Conservation (phyloP, 2,329 filamentous ascomycete species). For the Falciphora oryzae region DNA sequence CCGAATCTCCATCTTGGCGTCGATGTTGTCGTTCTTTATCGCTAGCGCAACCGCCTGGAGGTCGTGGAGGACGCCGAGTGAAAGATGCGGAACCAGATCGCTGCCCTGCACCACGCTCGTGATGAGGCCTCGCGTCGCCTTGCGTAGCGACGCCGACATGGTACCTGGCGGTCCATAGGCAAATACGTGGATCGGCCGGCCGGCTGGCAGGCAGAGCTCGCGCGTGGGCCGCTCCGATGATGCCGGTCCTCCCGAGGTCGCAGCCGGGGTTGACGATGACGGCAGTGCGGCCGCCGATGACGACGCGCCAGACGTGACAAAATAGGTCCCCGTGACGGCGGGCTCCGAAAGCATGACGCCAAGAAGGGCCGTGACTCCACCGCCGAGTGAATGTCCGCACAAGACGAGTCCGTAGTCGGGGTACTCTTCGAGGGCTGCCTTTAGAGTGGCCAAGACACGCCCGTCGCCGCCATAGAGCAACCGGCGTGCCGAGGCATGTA, state of each 20-base stretch:
- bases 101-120: slow-evolving; percentile 69
- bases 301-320: slow-evolving; percentile 51
- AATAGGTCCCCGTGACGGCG: slow-evolving; percentile 45
- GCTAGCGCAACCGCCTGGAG: slow-evolving; percentile 66
- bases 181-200: slow-evolving; percentile 71
- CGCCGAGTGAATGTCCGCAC: slow-evolving; percentile 64
- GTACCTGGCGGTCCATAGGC: slow-evolving; percentile 71
- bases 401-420: slow-evolving; percentile 64
- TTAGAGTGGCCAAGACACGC: slow-evolving; percentile 59
- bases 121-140: slow-evolving; percentile 66
- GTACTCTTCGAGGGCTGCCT: slow-evolving; percentile 59
- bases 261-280: slow-evolving; percentile 24
- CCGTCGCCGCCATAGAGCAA: slow-evolving; percentile 63
- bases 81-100: slow-evolving; percentile 69
- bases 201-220: slow-evolving; percentile 49
- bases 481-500: slow-evolving; percentile 64
- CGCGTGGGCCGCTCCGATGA: slow-evolving; percentile 24
- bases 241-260: slow-evolving; percentile 13
- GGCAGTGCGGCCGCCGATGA: not conserved
- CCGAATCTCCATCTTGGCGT: slow-evolving; percentile 61
- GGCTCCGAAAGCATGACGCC: slow-evolving; percentile 67
- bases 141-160: slow-evolving; percentile 63
- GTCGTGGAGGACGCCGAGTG: slow-evolving; percentile 68
- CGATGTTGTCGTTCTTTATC: slow-evolving; percentile 65
- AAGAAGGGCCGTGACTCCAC: slow-evolving; percentile 63